Evolutionary conservation across 1,139 yeast species (phyloP).

Genomic region (Taphrina confusa): DNA sequence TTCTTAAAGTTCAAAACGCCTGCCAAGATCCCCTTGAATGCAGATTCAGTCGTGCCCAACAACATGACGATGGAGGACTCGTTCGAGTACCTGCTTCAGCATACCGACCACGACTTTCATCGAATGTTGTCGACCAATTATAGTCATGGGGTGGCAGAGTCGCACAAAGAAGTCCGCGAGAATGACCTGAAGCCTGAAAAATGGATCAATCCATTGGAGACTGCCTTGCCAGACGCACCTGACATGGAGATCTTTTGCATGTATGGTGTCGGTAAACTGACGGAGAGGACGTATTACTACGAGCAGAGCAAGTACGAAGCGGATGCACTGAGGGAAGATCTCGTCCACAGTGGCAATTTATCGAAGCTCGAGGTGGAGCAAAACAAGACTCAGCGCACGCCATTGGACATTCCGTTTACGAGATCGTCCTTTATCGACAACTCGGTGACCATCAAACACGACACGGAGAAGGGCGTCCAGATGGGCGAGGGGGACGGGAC

Average conservation of each 20-base stretch:
- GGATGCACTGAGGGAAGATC: conserved; percentile 51
- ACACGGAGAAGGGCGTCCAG: conserved; percentile 53
- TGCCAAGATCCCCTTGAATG: conserved; percentile 47
- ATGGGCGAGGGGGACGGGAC: conserved; percentile 97
- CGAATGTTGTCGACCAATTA: conserved; percentile 52
- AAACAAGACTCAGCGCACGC: conserved; percentile 30
- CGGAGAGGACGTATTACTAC: conserved; percentile 89
- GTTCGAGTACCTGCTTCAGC: conserved; percentile 63
- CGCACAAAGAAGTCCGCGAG: conserved; percentile 57
- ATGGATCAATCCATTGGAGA: conserved; percentile 94
- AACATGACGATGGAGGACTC: conserved; percentile 68
- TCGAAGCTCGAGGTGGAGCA: conserved; percentile 10
- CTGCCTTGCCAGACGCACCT: conserved; percentile 87
- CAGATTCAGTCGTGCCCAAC: conserved; percentile 40
- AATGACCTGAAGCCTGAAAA: conserved; percentile 72
- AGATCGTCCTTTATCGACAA: conserved; percentile 33
- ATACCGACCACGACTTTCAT: conserved; percentile 75
- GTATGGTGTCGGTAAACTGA: conserved; percentile 93
- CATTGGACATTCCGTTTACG: conserved; percentile 27
- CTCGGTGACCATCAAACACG: conserved; percentile 23
- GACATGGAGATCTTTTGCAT: conserved; percentile 84
- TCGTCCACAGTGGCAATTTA: conserved; percentile 41
- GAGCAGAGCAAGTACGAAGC: conserved; percentile 54
- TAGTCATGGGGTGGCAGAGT: conserved; percentile 72
- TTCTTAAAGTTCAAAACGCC: conserved; percentile 63